These are phyloP conservation scores for Lentinus tigrinus DNA, from an alignment of 768 basidiomycete species.

Conservation along the genomic window DNA sequence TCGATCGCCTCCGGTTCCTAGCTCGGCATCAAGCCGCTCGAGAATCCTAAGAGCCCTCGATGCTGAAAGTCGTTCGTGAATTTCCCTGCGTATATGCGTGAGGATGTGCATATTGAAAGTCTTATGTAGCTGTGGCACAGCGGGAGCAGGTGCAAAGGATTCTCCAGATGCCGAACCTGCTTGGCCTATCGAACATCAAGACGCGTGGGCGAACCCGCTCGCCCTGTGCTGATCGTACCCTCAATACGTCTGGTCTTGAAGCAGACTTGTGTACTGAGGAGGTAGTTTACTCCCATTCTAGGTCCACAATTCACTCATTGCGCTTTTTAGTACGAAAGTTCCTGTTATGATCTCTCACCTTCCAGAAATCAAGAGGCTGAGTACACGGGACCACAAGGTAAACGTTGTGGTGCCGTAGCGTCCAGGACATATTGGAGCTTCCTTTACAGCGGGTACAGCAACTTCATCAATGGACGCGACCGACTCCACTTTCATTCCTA, in stretches of 20 bases:
- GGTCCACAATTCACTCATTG: no score
- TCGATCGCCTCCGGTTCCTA: neutral
- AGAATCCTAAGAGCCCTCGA: constrained; percentile 6
- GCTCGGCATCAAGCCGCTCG: constrained; percentile 1
- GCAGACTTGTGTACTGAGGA: no score
- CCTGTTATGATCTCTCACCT: no score
- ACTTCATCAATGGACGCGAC: neutral
- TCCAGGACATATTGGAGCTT: neutral
- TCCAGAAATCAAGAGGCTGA: no score
- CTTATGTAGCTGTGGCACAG: neutral
- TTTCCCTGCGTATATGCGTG: neutral
- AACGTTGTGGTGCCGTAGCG: no score
- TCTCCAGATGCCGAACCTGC: constrained; percentile 7
- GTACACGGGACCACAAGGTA: no score
- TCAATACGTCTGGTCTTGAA: no score
- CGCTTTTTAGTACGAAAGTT: no score
- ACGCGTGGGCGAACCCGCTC: neutral
- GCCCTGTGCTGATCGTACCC: neutral
- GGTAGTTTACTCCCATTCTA: no score
- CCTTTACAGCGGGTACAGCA: neutral
- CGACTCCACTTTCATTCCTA: constrained; percentile 5
- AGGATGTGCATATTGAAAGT: neutral
- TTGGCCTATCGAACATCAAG: neutral
- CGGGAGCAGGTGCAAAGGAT: constrained; percentile 1
- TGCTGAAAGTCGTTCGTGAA: constrained; percentile 7